Percentiles rank a stretch among this genome's conserved stretches.
Conservation (phyloP, 495 filamentous ascomycete genomes). For the Lepidopterella palustris region DNA sequence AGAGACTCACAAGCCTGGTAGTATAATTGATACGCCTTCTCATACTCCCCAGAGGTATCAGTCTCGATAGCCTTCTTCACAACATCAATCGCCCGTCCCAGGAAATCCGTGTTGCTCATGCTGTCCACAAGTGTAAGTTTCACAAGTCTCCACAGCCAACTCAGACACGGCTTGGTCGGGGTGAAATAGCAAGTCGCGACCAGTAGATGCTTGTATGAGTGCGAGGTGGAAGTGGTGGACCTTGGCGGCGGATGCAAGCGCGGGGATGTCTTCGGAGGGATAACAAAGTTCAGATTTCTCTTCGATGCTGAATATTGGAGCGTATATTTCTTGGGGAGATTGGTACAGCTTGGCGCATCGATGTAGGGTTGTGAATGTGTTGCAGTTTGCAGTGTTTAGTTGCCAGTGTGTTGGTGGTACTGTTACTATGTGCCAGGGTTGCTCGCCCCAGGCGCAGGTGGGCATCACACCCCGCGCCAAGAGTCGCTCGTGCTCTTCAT, state of each 20-base stretch:
- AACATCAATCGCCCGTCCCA: slow-evolving; percentile 87
- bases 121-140: slow-evolving; percentile 16
- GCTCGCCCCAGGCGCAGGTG: slow-evolving; percentile 8
- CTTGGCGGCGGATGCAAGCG: neutral
- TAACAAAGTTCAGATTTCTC: neutral
- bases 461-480: slow-evolving; percentile 15
- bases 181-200: neutral
- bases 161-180: neutral
- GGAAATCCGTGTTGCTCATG: slow-evolving; percentile 97
- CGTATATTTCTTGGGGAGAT: no score
- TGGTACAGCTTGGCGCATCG: no score
- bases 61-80: slow-evolving; percentile 96
- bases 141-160: neutral
- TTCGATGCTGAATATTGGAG: neutral
- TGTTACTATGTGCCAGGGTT: no score
- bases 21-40: slow-evolving; percentile 91
- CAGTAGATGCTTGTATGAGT: neutral
- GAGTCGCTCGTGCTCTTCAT: neutral
- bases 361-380: no score
- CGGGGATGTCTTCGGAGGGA: neutral
- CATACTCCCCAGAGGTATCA: slow-evolving; percentile 92
- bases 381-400: no score
- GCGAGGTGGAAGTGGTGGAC: neutral
- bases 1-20: slow-evolving; percentile 57
- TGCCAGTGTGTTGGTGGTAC: no score